Conservation (phyloP, 2,329 filamentous ascomycete species). For the Hypoxylon sp. region DNA sequence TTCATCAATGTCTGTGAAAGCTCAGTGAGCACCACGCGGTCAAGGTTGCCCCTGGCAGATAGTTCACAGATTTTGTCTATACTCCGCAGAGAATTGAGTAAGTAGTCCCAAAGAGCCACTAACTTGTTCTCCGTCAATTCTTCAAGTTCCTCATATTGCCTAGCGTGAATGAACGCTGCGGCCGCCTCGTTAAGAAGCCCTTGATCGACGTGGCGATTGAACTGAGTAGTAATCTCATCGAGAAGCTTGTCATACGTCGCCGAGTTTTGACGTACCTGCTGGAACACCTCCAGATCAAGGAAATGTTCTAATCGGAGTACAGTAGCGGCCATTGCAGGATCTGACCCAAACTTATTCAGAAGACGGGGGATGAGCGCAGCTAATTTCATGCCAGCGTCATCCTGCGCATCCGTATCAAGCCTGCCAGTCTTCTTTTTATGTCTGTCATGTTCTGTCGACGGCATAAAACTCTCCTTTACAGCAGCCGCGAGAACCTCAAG, state of each 20-base stretch:
- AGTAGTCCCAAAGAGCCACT: constrained; percentile 87
- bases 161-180: constrained; percentile 85
- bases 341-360: constrained; percentile 93
- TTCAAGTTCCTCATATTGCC: constrained; percentile 88
- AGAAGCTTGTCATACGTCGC: constrained; percentile 84
- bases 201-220: constrained; percentile 91
- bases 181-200: constrained; percentile 88
- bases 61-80: constrained; percentile 81
- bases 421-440: constrained; percentile 71
- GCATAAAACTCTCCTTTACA: constrained; percentile 80
- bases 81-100: constrained; percentile 78
- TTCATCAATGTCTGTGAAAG: constrained; percentile 82
- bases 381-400: constrained; percentile 83
- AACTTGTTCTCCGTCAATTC: constrained; percentile 88
- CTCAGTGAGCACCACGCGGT: constrained; percentile 74
- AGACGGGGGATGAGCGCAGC: constrained; percentile 86
- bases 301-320: constrained; percentile 89
- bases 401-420: constrained; percentile 78
- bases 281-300: constrained; percentile 88
- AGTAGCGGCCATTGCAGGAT: constrained; percentile 85
- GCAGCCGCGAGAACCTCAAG: constrained; percentile 89
- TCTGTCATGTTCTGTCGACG: constrained; percentile 75
- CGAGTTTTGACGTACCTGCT: constrained; percentile 88
- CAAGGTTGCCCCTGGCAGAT: constrained; percentile 78
- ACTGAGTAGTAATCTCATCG: constrained; percentile 94